A percentile compares a stretch with the other conserved stretches of the same genome.
These are phyloP conservation scores for Botrytis medusae DNA, from an alignment of 2,329 filamentous ascomycete species.

Conservation along the genomic window DNA sequence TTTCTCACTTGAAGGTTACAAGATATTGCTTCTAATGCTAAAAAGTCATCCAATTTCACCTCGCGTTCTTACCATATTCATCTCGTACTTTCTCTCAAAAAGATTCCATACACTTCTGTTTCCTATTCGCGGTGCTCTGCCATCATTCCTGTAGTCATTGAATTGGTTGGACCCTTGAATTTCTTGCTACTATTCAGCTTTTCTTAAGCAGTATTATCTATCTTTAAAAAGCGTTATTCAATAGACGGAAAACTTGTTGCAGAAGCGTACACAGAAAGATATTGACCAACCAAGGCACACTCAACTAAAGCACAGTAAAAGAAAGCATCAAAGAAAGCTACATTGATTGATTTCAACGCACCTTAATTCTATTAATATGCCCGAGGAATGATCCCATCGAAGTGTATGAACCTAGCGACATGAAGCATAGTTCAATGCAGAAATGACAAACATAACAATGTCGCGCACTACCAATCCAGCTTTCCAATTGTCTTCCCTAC, in stretches of 20 bases:
- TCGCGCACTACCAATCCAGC: neutral
- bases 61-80: neutral
- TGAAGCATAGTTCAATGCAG: neutral
- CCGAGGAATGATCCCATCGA: neutral
- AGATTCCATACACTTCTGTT: neutral
- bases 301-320: neutral
- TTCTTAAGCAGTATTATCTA: too few relatives aligned
- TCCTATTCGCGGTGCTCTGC: neutral
- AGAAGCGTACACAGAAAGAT: neutral
- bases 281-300: neutral
- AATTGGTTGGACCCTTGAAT: neutral
- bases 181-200: neutral
- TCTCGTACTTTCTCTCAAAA: neutral
- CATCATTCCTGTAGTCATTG: rapidly evolving
- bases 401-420: neutral
- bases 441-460: neutral
- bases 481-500: neutral
- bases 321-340: neutral
- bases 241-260: neutral
- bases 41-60: neutral
- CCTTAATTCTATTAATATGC: neutral
- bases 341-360: too few relatives aligned
- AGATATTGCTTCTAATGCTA: neutral
- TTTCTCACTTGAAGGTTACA: neutral
- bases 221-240: neutral